These are phyloP conservation scores for Arthrobotrys musiformis DNA, from an alignment of 2,329 filamentous ascomycete genomes.

Conservation along the genomic window DNA sequence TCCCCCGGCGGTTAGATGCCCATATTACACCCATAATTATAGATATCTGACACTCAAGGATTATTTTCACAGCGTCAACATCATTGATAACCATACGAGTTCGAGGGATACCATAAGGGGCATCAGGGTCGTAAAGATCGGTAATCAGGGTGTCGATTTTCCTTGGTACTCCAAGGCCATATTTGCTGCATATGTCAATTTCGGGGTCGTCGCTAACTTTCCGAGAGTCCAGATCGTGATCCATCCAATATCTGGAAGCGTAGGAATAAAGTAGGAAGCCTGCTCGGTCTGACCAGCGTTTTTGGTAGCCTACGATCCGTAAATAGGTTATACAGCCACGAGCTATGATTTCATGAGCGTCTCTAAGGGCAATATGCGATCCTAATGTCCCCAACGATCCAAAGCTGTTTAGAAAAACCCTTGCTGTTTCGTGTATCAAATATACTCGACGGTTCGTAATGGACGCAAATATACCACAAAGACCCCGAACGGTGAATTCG, in stretches of 20 bases:
- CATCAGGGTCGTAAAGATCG: too few species aligned
- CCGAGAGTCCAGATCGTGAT: neutral
- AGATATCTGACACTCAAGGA: neutral
- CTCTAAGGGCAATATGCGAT: neutral
- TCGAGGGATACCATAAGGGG: too few species aligned
- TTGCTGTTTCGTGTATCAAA: neutral
- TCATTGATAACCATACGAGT: too few species aligned
- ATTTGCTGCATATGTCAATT: too few species aligned
- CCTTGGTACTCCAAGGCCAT: too few species aligned
- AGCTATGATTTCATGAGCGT: neutral
- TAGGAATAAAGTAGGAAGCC: too few species aligned
- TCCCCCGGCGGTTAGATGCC: neutral
- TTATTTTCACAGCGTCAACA: too few species aligned
- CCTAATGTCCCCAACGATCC: neutral
- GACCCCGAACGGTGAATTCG: neutral
- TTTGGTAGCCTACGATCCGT: neutral
- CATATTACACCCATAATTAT: neutral
- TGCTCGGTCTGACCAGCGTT: too few species aligned
- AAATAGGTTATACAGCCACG: neutral
- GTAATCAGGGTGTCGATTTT: too few species aligned
- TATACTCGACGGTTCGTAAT: neutral
- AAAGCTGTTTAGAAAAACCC: neutral
- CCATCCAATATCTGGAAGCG: neutral
- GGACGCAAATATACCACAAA: neutral
- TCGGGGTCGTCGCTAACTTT: neutral